Percentiles rank a stretch among this genome's conserved stretches.
These are phyloP conservation scores for Suillus variegatus DNA, from an alignment of 768 basidiomycete species.

Conservation along the genomic window DNA sequence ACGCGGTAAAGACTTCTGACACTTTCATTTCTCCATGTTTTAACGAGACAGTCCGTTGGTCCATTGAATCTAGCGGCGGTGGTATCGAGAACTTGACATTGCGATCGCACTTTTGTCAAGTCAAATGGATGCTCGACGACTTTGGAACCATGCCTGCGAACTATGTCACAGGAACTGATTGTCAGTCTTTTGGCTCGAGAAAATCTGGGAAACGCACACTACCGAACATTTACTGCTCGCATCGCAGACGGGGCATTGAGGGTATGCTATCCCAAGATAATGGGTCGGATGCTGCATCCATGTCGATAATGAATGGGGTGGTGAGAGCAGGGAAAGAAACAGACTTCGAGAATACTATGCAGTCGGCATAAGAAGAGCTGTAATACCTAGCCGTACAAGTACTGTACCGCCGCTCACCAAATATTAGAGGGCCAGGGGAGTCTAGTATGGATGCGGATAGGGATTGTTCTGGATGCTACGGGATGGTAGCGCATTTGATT, in stretches of 20 bases:
- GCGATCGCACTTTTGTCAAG: conserved; percentile 91
- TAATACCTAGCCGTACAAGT: neutral
- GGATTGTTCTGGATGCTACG: no score
- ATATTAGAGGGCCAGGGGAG: no score
- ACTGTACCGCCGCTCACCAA: neutral
- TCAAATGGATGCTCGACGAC: conserved; percentile 95
- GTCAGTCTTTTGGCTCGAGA: neutral
- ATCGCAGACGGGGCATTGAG: conserved; percentile 17
- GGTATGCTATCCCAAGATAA: conserved; percentile 17
- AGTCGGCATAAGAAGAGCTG: neutral
- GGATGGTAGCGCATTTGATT: no score
- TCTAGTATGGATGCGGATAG: no score
- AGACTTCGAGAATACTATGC: neutral
- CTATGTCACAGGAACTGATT: conserved; percentile 35
- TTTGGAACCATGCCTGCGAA: conserved; percentile 85
- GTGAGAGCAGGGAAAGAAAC: neutral
- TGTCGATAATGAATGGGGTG: conserved; percentile 4
- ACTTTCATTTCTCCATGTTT: conserved; percentile 83
- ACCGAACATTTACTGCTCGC: conserved; percentile 47
- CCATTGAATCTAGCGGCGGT: conserved; percentile 69
- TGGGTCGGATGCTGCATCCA: conserved; percentile 17
- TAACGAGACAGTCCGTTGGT: conserved; percentile 81
- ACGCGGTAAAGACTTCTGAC: conserved; percentile 86
- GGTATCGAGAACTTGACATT: conserved; percentile 82
- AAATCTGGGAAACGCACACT: conserved; percentile 42